Percentiles rank a stretch among this genome's conserved stretches.
Evolutionary conservation across 2,329 filamentous ascomycete genomes (phyloP).

Genomic region (Arthrobotrys conoides): DNA sequence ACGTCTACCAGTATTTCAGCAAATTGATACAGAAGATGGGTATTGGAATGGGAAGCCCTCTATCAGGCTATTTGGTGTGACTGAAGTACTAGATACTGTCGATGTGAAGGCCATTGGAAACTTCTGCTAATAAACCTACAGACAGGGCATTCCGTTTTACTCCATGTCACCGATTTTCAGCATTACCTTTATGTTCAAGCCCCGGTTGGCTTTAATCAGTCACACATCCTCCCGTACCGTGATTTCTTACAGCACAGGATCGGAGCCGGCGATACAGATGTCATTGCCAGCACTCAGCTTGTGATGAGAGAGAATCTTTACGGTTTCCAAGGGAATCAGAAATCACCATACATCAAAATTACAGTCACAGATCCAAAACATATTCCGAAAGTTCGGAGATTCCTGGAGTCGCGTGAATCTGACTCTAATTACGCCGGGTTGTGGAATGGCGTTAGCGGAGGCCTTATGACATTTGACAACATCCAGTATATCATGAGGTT

Average conservation of each 20-base stretch:
- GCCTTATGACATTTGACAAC: constrained; percentile 92
- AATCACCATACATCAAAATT: constrained; percentile 93
- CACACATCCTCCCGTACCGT: constrained; percentile 84
- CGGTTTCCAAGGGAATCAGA: constrained; percentile 91
- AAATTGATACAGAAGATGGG: constrained; percentile 95
- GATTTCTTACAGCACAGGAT: constrained; percentile 84
- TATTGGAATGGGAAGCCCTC: constrained; percentile 80
- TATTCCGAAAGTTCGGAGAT: constrained; percentile 80
- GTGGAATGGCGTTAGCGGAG: constrained; percentile 80
- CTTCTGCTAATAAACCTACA: constrained; percentile 65
- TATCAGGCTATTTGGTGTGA: constrained; percentile 94
- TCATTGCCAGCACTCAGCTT: constrained; percentile 85
- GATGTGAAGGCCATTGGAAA: neutral
- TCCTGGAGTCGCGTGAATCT: constrained; percentile 76
- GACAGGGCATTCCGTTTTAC: constrained; percentile 87
- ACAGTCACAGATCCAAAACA: constrained; percentile 90
- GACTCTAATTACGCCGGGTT: constrained; percentile 90
- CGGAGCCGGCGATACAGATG: constrained; percentile 76
- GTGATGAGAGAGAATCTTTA: constrained; percentile 91
- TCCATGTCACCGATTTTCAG: constrained; percentile 95
- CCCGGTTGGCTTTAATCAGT: constrained; percentile 82
- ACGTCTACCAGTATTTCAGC: constrained; percentile 77
- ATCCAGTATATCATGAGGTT: constrained; percentile 95
- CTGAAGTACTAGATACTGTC: constrained; percentile 72
- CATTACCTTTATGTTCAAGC: constrained; percentile 97